Conservation (phyloP, 2,329 filamentous ascomycete genomes). For the Trichoderma sp. region DNA sequence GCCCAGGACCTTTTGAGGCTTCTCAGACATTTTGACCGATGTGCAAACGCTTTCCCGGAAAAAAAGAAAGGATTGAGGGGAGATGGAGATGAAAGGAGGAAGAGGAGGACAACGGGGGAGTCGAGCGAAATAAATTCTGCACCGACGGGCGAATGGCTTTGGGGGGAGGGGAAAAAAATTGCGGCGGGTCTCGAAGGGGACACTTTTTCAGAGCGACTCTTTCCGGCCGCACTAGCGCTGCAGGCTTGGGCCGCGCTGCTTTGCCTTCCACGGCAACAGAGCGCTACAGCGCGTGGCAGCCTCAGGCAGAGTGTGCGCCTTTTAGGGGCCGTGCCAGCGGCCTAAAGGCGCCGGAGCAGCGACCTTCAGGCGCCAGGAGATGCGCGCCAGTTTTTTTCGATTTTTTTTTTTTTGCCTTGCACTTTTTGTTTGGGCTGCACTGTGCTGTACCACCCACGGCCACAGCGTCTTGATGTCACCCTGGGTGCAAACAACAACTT, state of each 20-base stretch:
- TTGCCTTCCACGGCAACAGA: slow-evolving; percentile 36
- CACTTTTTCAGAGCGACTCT: slow-evolving; percentile 44
- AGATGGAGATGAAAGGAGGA: slow-evolving; percentile 54
- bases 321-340: slow-evolving; percentile 1
- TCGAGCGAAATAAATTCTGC: slow-evolving; percentile 49
- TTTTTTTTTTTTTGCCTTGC: neutral
- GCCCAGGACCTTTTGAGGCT: slow-evolving; percentile 63
- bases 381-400: neutral
- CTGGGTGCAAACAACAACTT: neutral
- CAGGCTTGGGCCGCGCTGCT: slow-evolving; percentile 18
- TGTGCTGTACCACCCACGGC: slow-evolving; percentile 8
- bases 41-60: slow-evolving; percentile 42
- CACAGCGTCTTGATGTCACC: neutral
- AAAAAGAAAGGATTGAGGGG: slow-evolving; percentile 61
- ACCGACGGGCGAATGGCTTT: slow-evolving; percentile 47
- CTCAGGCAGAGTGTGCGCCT: slow-evolving; percentile 33
- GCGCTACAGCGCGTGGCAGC: slow-evolving; percentile 30
- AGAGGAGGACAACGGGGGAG: slow-evolving; percentile 44
- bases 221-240: slow-evolving; percentile 42
- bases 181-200: slow-evolving; percentile 47
- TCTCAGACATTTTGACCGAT: slow-evolving; percentile 56
- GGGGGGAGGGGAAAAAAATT: slow-evolving; percentile 50
- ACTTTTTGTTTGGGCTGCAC: slow-evolving; percentile 1
- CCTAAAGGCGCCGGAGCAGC: neutral
- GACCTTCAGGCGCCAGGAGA: slow-evolving; percentile 15